These are phyloP conservation scores for Fusarium euwallaceae DNA, from an alignment of 2,329 filamentous ascomycete genomes.

Conservation along the genomic window DNA sequence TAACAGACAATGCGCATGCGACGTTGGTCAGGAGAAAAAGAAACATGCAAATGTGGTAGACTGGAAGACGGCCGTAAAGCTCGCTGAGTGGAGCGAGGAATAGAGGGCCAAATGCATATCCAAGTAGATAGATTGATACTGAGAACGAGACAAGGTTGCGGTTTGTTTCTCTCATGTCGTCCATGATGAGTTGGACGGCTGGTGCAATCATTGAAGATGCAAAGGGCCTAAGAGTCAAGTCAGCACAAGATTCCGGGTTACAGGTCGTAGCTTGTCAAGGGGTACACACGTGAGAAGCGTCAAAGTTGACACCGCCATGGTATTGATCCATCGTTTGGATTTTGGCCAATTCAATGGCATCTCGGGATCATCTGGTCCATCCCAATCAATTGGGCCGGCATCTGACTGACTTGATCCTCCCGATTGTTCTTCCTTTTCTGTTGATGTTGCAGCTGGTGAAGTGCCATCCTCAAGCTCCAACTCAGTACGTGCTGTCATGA, in stretches of 20 bases:
- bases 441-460: neutral
- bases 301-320: neutral
- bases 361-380: constrained; percentile 9
- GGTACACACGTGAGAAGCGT: neutral
- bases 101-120: constrained; percentile 61
- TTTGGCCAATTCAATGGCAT: constrained; percentile 11
- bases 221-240: neutral
- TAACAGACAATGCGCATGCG: constrained; percentile 1
- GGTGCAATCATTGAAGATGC: constrained; percentile 11
- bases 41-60: constrained; percentile 59
- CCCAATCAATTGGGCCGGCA: neutral
- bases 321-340: neutral
- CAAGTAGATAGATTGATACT: constrained; percentile 54
- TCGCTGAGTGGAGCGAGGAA: constrained; percentile 63
- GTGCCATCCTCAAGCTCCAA: neutral
- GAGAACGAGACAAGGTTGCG: constrained; percentile 44
- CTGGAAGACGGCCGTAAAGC: constrained; percentile 56
- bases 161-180: neutral
- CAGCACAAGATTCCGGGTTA: neutral
- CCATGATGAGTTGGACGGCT: neutral
- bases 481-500: neutral
- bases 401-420: neutral
- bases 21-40: constrained; percentile 1
- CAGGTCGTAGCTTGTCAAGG: neutral
- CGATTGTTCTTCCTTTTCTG: neutral